Conservation (phyloP, 1,139 yeast species). For the Kazachstania sp. region DNA sequence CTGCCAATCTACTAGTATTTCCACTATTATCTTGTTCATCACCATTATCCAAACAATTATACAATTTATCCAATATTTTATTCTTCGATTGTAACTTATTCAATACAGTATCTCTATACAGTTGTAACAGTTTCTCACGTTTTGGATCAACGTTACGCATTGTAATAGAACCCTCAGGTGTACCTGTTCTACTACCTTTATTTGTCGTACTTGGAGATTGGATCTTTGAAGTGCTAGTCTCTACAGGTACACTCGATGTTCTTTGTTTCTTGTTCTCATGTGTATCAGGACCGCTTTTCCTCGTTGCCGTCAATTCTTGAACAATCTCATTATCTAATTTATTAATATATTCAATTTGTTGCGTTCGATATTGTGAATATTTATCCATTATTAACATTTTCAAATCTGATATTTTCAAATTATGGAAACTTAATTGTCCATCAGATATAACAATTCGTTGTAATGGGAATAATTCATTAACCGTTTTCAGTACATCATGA, state of each 20-base stretch:
- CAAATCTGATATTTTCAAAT: constrained; percentile 22
- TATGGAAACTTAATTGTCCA: constrained; percentile 28
- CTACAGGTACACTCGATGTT: not conserved
- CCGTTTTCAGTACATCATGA: constrained; percentile 25
- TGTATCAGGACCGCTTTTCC: not conserved
- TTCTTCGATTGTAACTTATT: constrained; percentile 25
- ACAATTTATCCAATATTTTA: constrained; percentile 21
- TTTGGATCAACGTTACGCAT: constrained; percentile 19
- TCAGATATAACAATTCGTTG: constrained; percentile 25
- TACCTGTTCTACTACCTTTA: not conserved
- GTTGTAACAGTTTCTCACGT: constrained; percentile 24
- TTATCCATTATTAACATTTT: constrained; percentile 15
- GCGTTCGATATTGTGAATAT: constrained; percentile 13
- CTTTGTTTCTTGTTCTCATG: constrained; percentile 1
- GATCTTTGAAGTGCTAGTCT: not conserved
- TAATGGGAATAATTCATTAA: constrained; percentile 25
- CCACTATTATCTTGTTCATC: constrained; percentile 2
- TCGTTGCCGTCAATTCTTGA: constrained; percentile 6
- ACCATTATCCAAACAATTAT: constrained; percentile 8
- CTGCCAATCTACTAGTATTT: constrained; percentile 5
- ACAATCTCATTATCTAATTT: constrained; percentile 17
- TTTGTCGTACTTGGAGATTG: not conserved
- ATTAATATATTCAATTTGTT: constrained; percentile 13
- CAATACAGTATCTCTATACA: constrained; percentile 28
- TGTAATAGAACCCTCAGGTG: constrained; percentile 2